These are phyloP conservation scores for Termitomyces sp. DNA, from an alignment of 768 basidiomycete species.

Conservation along the genomic window DNA sequence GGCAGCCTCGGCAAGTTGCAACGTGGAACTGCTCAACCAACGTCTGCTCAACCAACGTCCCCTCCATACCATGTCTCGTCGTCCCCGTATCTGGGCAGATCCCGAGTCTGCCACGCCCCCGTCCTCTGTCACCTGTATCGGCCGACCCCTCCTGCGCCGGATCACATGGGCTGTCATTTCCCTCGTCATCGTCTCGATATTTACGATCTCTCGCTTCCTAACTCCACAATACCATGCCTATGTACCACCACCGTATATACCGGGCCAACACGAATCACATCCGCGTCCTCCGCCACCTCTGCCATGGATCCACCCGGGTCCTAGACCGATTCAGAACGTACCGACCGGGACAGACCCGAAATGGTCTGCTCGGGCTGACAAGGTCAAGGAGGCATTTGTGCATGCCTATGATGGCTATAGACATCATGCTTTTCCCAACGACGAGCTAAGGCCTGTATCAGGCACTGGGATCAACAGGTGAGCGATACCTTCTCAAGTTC, in stretches of 20 bases:
- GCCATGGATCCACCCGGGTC: conserved; percentile 1
- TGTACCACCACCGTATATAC: conserved; percentile 5
- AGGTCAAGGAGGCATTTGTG: conserved; percentile 54
- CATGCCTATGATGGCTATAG: conserved; percentile 60
- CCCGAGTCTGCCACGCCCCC: conserved; percentile 10
- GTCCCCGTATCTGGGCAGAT: conserved; percentile 14
- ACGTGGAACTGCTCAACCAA: too few species aligned
- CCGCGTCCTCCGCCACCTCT: conserved; percentile 5
- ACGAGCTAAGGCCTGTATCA: conserved; percentile 54
- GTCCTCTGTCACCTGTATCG: conserved; percentile 1
- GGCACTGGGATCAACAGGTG: conserved; percentile 53
- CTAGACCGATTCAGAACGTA: background rate
- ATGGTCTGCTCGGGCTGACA: conserved; percentile 50
- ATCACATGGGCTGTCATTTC: conserved; percentile 19
- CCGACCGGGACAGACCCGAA: conserved; percentile 1
- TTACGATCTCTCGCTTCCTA: conserved; percentile 1
- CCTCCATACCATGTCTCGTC: conserved; percentile 5
- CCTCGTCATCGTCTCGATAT: conserved; percentile 17
- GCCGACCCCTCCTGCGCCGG: conserved; percentile 19
- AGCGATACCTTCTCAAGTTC: conserved; percentile 15
- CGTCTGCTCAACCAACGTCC: too few species aligned
- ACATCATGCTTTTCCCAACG: conserved; percentile 45
- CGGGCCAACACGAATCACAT: background rate
- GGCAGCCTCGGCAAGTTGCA: background rate
- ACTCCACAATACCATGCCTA: background rate